A percentile compares a stretch with the other conserved stretches of the same genome.
Evolutionary conservation across 495 filamentous ascomycete species (phyloP).

Genomic region (Penicillium daleae): DNA sequence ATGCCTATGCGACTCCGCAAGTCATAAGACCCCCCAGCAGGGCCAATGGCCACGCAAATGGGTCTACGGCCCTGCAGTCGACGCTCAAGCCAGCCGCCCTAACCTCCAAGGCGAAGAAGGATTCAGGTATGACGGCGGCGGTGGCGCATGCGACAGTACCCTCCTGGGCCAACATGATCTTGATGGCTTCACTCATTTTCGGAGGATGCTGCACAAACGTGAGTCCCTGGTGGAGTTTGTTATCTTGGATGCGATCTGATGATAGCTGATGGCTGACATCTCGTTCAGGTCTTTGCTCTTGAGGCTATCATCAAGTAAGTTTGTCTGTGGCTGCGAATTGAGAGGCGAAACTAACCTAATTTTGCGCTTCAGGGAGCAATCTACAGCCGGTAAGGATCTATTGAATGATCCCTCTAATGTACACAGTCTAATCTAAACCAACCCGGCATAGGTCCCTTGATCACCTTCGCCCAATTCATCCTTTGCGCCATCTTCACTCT

Average conservation of each 20-base stretch:
- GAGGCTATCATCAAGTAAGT: slow-evolving; percentile 94
- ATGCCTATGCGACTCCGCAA: slow-evolving; percentile 8
- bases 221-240: slow-evolving; percentile 29
- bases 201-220: slow-evolving; percentile 99
- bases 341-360: slow-evolving; percentile 19
- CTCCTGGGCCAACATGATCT: slow-evolving; percentile 65
- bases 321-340: neutral
- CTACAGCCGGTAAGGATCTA: slow-evolving; percentile 37
- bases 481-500: slow-evolving; percentile 70
- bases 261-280: slow-evolving; percentile 1
- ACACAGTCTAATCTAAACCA: neutral
- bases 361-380: slow-evolving; percentile 34
- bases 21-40: neutral
- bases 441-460: slow-evolving; percentile 67
- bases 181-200: slow-evolving; percentile 88
- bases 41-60: slow-evolving; percentile 2
- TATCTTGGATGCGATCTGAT: neutral
- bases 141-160: slow-evolving; percentile 59
- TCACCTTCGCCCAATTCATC: slow-evolving; percentile 93
- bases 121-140: slow-evolving; percentile 43
- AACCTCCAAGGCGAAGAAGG: slow-evolving; percentile 42
- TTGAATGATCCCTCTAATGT: neutral
- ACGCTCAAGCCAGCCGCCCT: neutral
- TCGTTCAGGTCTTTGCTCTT: slow-evolving; percentile 78
- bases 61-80: neutral